A percentile compares a stretch with the other conserved stretches of the same genome.
phyloP scores from a whole-genome alignment of 2,329 filamentous ascomycete genomes.

The Simplicillium aogashimaense region DNA sequence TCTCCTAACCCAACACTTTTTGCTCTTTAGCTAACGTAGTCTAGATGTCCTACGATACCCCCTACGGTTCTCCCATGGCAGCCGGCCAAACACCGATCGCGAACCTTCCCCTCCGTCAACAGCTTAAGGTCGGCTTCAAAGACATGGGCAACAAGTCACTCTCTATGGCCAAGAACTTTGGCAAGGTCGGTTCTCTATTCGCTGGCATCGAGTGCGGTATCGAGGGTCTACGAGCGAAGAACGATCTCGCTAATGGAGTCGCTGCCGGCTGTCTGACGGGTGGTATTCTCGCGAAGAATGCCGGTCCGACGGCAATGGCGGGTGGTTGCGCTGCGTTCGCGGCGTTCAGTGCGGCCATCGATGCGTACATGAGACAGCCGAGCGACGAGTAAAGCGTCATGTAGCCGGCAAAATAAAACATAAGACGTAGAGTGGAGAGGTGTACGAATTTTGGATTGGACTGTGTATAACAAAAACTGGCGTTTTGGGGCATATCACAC shows the following conservation, averaged over 20 bases:
- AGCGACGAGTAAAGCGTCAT: conserved; percentile 39
- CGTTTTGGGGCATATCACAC: no score
- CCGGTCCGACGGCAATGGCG: conserved; percentile 79
- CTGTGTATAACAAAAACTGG: no score
- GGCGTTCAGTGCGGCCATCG: conserved; percentile 84
- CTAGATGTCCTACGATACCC: conserved; percentile 97
- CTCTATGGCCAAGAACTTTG: conserved; percentile 88
- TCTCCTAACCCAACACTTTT: conserved; percentile 1
- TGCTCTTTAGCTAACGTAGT: conserved; percentile 7
- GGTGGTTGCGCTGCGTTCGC: conserved; percentile 90
- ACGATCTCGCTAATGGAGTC: conserved; percentile 82
- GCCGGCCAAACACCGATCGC: conserved; percentile 30
- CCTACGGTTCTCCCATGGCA: conserved; percentile 48
- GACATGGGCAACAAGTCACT: conserved; percentile 86
- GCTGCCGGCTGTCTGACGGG: conserved; percentile 86
- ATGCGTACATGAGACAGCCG: conserved; percentile 80
- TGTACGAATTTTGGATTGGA: no score
- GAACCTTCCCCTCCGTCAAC: conserved; percentile 71
- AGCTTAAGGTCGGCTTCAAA: conserved; percentile 77
- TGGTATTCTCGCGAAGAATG: conserved; percentile 75
- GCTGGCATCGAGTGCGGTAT: conserved; percentile 91
- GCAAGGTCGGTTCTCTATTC: conserved; percentile 84
- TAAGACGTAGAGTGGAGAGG: no score
- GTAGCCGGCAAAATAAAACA: no score
- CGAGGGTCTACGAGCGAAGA: conserved; percentile 85